These are phyloP conservation scores for Ogataea hybrid DNA, from an alignment of 1,139 yeast genomes.

Conservation along the genomic window DNA sequence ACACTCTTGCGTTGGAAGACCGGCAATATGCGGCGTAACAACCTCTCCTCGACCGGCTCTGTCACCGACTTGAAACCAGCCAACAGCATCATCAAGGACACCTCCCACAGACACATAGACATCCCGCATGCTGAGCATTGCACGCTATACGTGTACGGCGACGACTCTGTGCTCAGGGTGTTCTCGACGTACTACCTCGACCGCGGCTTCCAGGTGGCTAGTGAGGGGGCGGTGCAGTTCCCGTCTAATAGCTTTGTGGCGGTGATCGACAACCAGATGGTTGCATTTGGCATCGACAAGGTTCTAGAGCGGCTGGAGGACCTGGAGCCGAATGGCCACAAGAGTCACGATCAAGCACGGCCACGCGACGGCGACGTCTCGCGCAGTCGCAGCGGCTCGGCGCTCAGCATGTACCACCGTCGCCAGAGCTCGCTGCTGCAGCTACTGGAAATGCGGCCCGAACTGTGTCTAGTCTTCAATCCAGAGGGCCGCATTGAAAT, in stretches of 20 bases:
- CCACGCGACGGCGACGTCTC: conserved; percentile 10
- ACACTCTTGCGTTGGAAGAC: conserved; percentile 54
- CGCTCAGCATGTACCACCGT: conserved; percentile 21
- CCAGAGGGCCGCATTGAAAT: conserved; percentile 44
- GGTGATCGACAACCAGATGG: conserved; percentile 56
- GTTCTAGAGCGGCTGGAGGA: conserved; percentile 26
- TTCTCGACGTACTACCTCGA: conserved; percentile 73
- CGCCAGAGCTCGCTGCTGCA: conserved; percentile 24
- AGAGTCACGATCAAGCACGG: conserved; percentile 5
- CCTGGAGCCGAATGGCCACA: conserved; percentile 1
- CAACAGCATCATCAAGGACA: conserved; percentile 26
- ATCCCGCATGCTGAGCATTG: conserved; percentile 31
- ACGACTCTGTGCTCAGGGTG: conserved; percentile 55
- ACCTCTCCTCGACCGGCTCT: conserved; percentile 8
- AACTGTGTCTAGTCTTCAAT: conserved; percentile 55
- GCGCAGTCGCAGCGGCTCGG: conserved; percentile 21
- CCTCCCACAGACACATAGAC: conserved; percentile 1
- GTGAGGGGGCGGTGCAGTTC: conserved; percentile 58
- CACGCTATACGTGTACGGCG: conserved; percentile 59
- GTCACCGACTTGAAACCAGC: conserved; percentile 26
- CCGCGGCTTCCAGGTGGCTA: conserved; percentile 54
- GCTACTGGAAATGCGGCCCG: conserved; percentile 40
- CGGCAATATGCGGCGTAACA: conserved; percentile 1
- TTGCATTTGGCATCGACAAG: conserved; percentile 40
- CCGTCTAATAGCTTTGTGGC: conserved; percentile 38